A percentile compares a stretch with the other conserved stretches of the same genome.
These are phyloP conservation scores for Coemansia sp. DNA, from an alignment of 192 early-diverging fungal species.

Conservation along the genomic window DNA sequence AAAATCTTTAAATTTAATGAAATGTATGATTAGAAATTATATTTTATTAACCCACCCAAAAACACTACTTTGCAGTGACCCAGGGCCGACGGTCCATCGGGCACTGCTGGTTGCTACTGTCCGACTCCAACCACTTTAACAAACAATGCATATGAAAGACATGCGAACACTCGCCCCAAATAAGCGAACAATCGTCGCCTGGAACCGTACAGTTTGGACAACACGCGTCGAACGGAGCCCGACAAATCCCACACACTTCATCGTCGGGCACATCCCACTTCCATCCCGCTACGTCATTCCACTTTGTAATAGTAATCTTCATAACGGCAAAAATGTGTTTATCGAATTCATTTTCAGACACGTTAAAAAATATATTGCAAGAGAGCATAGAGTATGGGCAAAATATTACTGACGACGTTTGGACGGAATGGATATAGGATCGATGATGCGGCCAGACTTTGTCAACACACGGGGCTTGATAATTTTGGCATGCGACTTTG, in stretches of 20 bases:
- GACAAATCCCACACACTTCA: constrained; percentile 92
- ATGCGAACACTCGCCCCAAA: constrained; percentile 90
- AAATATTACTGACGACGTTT: constrained; percentile 42
- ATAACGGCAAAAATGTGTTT: constrained; percentile 2
- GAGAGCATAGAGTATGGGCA: neutral
- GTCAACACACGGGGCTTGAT: constrained; percentile 80
- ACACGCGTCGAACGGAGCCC: constrained; percentile 78
- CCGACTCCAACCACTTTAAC: constrained; percentile 71
- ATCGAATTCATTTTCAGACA: too few species aligned
- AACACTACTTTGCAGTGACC: constrained; percentile 49
- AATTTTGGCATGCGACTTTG: constrained; percentile 64
- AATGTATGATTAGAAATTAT: too few species aligned
- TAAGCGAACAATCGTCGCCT: constrained; percentile 80
- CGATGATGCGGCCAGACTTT: constrained; percentile 82
- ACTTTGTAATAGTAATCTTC: constrained; percentile 52
- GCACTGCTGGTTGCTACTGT: constrained; percentile 71
- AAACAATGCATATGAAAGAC: constrained; percentile 95
- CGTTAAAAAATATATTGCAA: too few species aligned
- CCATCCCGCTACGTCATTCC: constrained; percentile 86
- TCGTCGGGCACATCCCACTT: constrained; percentile 77
- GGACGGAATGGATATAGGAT: constrained; percentile 73
- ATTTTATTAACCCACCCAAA: too few species aligned
- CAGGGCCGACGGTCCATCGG: constrained; percentile 87
- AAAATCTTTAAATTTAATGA: too few species aligned
- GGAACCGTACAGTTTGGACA: constrained; percentile 83